Conservation (phyloP, 176 grass and related monocot genomes). For the Lolium perenne region DNA sequence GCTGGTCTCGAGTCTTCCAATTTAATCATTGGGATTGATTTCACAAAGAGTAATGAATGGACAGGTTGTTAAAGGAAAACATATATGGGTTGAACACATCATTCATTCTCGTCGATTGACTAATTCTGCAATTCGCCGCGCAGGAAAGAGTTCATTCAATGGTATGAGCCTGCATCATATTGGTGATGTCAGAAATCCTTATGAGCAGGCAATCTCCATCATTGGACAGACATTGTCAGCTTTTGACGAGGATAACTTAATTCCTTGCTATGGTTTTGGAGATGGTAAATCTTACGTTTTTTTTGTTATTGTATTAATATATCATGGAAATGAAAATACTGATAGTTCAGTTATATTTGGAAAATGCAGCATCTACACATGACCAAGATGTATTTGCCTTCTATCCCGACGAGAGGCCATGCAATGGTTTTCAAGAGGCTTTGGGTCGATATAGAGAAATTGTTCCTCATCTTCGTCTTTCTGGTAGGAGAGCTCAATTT, state of each 20-base stretch:
- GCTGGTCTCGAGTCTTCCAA: slow-evolving; percentile 84
- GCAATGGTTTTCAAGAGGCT: slow-evolving; percentile 84
- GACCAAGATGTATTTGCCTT: slow-evolving; percentile 89
- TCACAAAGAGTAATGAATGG: slow-evolving; percentile 88
- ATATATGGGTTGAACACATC: slow-evolving; percentile 19
- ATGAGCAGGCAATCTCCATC: slow-evolving; percentile 87
- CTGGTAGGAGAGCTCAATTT: slow-evolving; percentile 58
- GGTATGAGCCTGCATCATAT: slow-evolving; percentile 83
- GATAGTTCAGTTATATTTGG: slow-evolving; percentile 37
- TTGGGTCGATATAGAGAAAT: slow-evolving; percentile 81
- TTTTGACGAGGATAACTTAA: slow-evolving; percentile 96
- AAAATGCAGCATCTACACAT: slow-evolving; percentile 79
- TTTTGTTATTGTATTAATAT: slow-evolving; percentile 22
- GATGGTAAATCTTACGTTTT: slow-evolving; percentile 66
- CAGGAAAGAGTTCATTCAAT: slow-evolving; percentile 74
- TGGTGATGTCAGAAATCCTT: slow-evolving; percentile 77
- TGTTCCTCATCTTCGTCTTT: slow-evolving; percentile 73
- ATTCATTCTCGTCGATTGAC: slow-evolving; percentile 11
- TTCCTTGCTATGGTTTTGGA: slow-evolving; percentile 96
- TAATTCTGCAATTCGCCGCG: background rate
- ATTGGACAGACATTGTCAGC: slow-evolving; percentile 79
- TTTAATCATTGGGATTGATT: slow-evolving; percentile 86
- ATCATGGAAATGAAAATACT: background rate
- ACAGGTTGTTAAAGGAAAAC: slow-evolving; percentile 52
- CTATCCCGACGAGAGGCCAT: slow-evolving; percentile 73